These are phyloP conservation scores for Suhomyces vadensis DNA, from an alignment of 805 yeast genomes.

Conservation along the genomic window DNA sequence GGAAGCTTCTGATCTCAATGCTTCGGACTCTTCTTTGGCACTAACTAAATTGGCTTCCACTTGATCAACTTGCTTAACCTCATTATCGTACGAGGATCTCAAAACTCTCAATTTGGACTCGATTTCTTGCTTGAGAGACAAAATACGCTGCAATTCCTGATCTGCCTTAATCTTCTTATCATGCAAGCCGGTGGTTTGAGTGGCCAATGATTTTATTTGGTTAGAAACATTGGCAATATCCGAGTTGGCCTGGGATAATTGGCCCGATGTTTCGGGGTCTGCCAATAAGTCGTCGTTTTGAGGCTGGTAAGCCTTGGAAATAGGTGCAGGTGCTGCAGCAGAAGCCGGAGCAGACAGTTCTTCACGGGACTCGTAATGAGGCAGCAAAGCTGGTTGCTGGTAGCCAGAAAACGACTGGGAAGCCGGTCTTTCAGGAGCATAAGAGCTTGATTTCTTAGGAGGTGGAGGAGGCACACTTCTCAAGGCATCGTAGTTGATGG, in stretches of 20 bases:
- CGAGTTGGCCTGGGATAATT: conserved; percentile 74
- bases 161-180: conserved; percentile 74
- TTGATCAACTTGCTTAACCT: conserved; percentile 70
- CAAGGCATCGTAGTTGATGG: conserved; percentile 52
- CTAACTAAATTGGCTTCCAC: conserved; percentile 63
- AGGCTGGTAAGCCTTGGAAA: neutral
- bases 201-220: conserved; percentile 75
- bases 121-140: conserved; percentile 66
- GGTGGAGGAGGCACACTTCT: conserved; percentile 49
- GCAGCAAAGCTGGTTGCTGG: neutral
- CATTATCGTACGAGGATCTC: conserved; percentile 72
- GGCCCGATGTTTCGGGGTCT: conserved; percentile 61
- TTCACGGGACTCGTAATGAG: conserved; percentile 3
- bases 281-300: conserved; percentile 53
- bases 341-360: neutral
- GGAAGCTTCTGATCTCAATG: conserved; percentile 68
- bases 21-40: conserved; percentile 66
- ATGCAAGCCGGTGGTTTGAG: conserved; percentile 69
- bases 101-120: conserved; percentile 68
- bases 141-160: conserved; percentile 69
- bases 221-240: conserved; percentile 85
- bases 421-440: conserved; percentile 15
- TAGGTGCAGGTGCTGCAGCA: neutral
- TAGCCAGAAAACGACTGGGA: conserved; percentile 10
- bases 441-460: conserved; percentile 15